These are phyloP conservation scores for Pyrenophora graminea DNA, from an alignment of 2,329 filamentous ascomycete species.

Conservation along the genomic window DNA sequence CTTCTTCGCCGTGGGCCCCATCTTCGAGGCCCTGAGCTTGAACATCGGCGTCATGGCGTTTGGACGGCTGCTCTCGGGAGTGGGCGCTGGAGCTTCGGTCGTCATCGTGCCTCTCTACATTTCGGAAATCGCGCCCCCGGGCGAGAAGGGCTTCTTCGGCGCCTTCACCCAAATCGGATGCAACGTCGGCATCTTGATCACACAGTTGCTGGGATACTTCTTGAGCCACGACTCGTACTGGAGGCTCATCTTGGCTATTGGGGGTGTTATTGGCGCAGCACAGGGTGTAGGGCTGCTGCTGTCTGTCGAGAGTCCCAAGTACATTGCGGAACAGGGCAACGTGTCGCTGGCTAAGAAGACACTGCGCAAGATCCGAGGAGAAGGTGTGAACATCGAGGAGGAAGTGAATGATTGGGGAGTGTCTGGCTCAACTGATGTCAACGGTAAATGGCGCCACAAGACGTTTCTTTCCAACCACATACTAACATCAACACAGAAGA, in stretches of 20 bases:
- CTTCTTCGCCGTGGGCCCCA: slow-evolving; percentile 75
- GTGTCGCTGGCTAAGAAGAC: slow-evolving; percentile 65
- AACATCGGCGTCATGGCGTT: slow-evolving; percentile 69
- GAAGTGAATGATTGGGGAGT: slow-evolving; percentile 64
- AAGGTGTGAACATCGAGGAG: slow-evolving; percentile 67
- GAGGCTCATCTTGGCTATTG: slow-evolving; percentile 79
- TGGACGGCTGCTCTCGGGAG: slow-evolving; percentile 78
- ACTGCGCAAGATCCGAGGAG: slow-evolving; percentile 77
- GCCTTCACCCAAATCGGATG: slow-evolving; percentile 89
- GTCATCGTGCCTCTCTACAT: slow-evolving; percentile 90
- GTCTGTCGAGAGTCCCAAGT: slow-evolving; percentile 82
- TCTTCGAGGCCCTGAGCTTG: slow-evolving; percentile 72
- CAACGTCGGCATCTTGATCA: slow-evolving; percentile 84
- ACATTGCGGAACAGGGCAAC: slow-evolving; percentile 72
- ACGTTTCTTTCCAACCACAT: background rate
- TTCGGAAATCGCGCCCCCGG: slow-evolving; percentile 73
- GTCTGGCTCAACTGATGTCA: slow-evolving; percentile 32
- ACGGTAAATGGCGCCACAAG: slow-evolving; percentile 26
- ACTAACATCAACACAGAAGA: slow-evolving; percentile 55
- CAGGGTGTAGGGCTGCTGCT: slow-evolving; percentile 73
- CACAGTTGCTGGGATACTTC: slow-evolving; percentile 86
- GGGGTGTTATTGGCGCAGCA: slow-evolving; percentile 67
- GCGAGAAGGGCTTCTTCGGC: slow-evolving; percentile 76
- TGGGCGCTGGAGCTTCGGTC: slow-evolving; percentile 85
- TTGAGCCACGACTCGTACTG: slow-evolving; percentile 78